These are phyloP conservation scores for Hypomontagnella submonticulosa DNA, from an alignment of 495 filamentous ascomycete genomes.

Conservation along the genomic window DNA sequence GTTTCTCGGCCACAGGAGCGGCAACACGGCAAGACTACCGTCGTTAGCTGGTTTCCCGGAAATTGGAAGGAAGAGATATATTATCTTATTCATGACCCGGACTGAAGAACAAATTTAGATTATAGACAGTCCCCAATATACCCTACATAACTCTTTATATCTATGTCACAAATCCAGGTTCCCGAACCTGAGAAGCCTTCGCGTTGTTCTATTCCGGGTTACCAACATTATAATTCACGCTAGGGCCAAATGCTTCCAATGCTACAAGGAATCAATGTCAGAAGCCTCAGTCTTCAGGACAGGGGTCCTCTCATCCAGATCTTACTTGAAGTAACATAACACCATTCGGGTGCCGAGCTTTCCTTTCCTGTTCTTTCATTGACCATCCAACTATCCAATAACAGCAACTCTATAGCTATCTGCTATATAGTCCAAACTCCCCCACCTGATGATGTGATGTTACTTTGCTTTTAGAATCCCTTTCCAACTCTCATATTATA, in stretches of 20 bases:
- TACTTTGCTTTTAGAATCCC: slow-evolving; percentile 8
- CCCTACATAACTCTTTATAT: too few species aligned
- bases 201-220: neutral
- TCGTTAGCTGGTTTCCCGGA: neutral
- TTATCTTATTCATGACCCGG: too few species aligned
- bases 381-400: slow-evolving; percentile 25
- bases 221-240: slow-evolving; percentile 12
- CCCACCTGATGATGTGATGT: slow-evolving; percentile 19
- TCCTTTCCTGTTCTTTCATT: slow-evolving; percentile 37
- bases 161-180: neutral
- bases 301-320: slow-evolving; percentile 21
- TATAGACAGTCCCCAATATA: too few species aligned
- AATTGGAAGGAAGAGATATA: too few species aligned
- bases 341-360: slow-evolving; percentile 23
- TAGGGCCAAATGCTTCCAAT: neutral
- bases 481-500: slow-evolving; percentile 10
- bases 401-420: slow-evolving; percentile 1
- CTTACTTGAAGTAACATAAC: slow-evolving; percentile 12
- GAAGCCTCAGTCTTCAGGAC: slow-evolving; percentile 6
- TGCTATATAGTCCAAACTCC: slow-evolving; percentile 22
- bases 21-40: neutral
- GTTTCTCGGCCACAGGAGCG: slow-evolving; percentile 7
- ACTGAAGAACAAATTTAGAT: too few species aligned
- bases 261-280: slow-evolving; percentile 5
- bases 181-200: neutral